Evolutionary conservation across 257 asterid species (phyloP), one percentile per base, ranked within the genome.

Genomic region (Penstemon barbatus): DNA sequence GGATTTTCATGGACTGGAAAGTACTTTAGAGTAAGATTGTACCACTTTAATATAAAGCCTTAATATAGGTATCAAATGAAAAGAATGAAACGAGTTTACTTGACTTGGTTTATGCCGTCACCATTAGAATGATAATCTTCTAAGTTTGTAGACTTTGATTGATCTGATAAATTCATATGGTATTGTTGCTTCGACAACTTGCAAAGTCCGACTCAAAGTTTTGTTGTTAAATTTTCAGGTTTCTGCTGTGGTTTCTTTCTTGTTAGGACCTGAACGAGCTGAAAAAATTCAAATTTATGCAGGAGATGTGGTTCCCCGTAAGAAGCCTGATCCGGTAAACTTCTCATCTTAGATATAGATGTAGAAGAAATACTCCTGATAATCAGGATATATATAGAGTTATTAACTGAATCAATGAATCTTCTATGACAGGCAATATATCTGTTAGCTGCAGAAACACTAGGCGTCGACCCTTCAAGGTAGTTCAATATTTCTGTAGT

Each of bases 271-370:
- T 25, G 80, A 84, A 45, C 72, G 95, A 61, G 98, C 97, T 4
- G 90, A 82, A 70, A 83, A 92, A 70, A 92, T 92, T 61, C 95
- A 79, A 81, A 92, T 92, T 71, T 92, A 37, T 68, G 98, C 98
- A 9, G 97, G 98, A 56, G 97, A 92, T 78, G 97, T 90, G 75
- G 98, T 92, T 79, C 96, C 97, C 58, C 89, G 90, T 8, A 92
- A 92, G 86, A 92, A 92, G 75, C 98, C 98, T 19, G 98, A 92
- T 79, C 98, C 98, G 6, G 98, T 92, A 85, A 81, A 74, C 71
- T 58, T 61, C 80, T 75, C 57, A 52, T 41, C 68, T 61, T 50
- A 33, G 3, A 37, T 50, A 50, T 19, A 51, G 38, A 39, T 39
- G 7, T 37, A 19, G 57, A 41, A 50, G 44, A 18, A 8, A 7